phyloP scores from a whole-genome alignment of 371 early-diverging fungal species.

The Paraphysoderma sedebokerense region DNA sequence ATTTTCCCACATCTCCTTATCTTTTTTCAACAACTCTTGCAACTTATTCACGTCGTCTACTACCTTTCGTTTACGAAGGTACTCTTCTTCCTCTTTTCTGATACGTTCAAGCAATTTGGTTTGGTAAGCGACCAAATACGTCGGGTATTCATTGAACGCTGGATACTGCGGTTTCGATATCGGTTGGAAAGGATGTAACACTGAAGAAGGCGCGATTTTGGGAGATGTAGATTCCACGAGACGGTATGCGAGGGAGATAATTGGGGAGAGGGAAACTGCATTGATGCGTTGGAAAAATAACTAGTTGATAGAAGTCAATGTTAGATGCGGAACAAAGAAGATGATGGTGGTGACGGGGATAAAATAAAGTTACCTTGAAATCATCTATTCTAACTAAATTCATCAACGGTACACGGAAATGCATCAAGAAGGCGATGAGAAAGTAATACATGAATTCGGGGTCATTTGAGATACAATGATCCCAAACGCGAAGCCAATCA shows the following conservation, averaged over 20 bases:
- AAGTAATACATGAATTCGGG: conserved; percentile 24
- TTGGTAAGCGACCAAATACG: conserved; percentile 27
- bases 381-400: conserved; percentile 9
- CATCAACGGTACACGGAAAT: conserved; percentile 14
- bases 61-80: conserved; percentile 13
- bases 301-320: no score
- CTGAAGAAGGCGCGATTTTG: conserved; percentile 8
- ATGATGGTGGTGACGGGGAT: conserved; percentile 6
- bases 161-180: conserved; percentile 12
- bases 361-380: conserved; percentile 14
- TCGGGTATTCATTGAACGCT: conserved; percentile 23
- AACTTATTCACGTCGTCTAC: conserved; percentile 18
- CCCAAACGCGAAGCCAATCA: conserved; percentile 29
- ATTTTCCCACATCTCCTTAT: conserved; percentile 21
- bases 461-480: conserved; percentile 22
- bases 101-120: conserved; percentile 20
- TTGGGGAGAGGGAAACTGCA: conserved; percentile 7
- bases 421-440: conserved; percentile 16
- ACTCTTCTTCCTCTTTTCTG: conserved; percentile 22
- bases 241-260: conserved; percentile 13
- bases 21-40: conserved; percentile 19
- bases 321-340: no score
- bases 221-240: no score
- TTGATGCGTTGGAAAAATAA: conserved; percentile 13
- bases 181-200: conserved; percentile 6